These are phyloP conservation scores for Cryptococcus deneoformans DNA, from an alignment of 1,284 basidiomycete species.

Conservation along the genomic window DNA sequence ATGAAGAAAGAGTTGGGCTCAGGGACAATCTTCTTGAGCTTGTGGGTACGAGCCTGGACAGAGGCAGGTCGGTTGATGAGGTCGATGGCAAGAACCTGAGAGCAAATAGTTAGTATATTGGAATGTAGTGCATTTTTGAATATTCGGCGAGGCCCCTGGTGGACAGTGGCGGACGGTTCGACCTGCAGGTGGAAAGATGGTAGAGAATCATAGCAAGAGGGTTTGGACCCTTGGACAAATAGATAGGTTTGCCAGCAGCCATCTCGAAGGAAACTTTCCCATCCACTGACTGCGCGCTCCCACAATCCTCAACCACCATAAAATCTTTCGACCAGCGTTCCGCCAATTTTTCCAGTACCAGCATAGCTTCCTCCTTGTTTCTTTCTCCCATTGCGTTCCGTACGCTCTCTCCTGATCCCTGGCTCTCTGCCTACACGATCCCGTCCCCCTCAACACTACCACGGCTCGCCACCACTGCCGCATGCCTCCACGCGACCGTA, in stretches of 20 bases:
- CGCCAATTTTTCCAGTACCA: background rate
- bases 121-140: background rate
- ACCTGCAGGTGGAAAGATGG: background rate
- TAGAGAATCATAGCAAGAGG: background rate
- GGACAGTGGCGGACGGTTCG: background rate
- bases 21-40: constrained; percentile 99
- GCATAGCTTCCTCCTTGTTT: background rate
- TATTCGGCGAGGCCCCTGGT: too few species aligned
- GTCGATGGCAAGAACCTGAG: constrained; percentile 94
- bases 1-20: constrained; percentile 99
- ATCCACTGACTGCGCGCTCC: background rate
- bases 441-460: too few species aligned
- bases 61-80: constrained; percentile 94
- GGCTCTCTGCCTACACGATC: too few species aligned
- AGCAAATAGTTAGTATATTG: background rate
- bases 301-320: background rate
- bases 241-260: background rate
- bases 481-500: background rate
- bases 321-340: background rate
- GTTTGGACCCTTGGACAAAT: background rate
- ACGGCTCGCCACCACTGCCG: too few species aligned
- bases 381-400: background rate
- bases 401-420: background rate
- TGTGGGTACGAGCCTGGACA: constrained; percentile 86
- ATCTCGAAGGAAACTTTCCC: background rate